Conservation (phyloP, 306 rosid species). For the Quercus mongolica region DNA sequence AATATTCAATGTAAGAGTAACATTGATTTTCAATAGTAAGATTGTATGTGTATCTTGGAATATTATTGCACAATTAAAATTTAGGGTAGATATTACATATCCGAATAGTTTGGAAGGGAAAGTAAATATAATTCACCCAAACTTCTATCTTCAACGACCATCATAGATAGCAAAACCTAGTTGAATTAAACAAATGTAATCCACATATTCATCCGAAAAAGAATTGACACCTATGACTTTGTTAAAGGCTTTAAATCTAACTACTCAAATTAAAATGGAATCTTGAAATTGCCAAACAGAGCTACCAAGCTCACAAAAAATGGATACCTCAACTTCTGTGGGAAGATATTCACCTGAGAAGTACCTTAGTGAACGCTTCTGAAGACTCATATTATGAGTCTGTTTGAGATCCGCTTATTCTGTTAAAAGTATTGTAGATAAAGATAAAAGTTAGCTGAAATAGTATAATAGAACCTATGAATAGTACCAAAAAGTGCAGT, state of each 20-base stretch:
- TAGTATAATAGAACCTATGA: no score
- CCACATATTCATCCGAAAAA: neutral
- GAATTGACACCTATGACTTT: neutral
- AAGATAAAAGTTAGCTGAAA: no score
- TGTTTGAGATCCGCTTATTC: no score
- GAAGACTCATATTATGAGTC: neutral
- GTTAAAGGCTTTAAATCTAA: neutral
- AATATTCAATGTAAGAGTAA: no score
- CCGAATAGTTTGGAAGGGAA: no score
- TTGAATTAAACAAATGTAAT: neutral
- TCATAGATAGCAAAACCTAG: neutral
- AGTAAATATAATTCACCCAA: neutral
- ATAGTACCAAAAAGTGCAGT: no score
- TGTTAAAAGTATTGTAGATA: no score
- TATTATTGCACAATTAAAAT: no score
- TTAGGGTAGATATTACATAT: no score
- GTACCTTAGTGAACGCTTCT: neutral
- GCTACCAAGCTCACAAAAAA: neutral
- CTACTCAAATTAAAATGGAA: neutral
- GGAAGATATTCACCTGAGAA: neutral
- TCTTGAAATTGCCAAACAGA: conserved; percentile 4
- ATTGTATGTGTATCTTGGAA: no score
- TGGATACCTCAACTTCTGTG: neutral
- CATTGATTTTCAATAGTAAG: no score
- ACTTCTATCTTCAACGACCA: neutral